Percentiles rank a stretch among this genome's conserved stretches.
phyloP scores from a whole-genome alignment of 495 filamentous ascomycete genomes.

The Aspergillus nanangensis region DNA sequence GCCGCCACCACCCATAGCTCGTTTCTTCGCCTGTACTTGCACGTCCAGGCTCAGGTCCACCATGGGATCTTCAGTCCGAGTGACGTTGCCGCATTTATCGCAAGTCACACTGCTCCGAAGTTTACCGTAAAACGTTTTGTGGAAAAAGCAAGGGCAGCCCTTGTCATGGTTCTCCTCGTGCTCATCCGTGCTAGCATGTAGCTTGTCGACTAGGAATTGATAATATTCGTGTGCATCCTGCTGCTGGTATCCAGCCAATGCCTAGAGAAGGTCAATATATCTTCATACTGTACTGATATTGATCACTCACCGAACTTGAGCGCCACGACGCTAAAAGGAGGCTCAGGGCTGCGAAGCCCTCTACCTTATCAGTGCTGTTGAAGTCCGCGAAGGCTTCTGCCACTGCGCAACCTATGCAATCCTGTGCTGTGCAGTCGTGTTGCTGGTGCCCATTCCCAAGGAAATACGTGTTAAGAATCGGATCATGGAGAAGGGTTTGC shows the following conservation, averaged over 20 bases:
- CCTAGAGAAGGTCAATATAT: constrained; percentile 41
- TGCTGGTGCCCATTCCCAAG: constrained; percentile 77
- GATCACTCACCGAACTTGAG: constrained; percentile 47
- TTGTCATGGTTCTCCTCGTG: constrained; percentile 50
- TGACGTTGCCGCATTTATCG: constrained; percentile 72
- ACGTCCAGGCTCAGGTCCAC: constrained; percentile 82
- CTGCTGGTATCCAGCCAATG: constrained; percentile 86
- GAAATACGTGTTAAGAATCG: constrained; percentile 79
- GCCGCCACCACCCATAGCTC: constrained; percentile 39
- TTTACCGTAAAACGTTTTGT: constrained; percentile 84
- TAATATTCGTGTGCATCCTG: constrained; percentile 96
- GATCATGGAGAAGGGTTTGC: constrained; percentile 84
- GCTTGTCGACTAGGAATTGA: constrained; percentile 82
- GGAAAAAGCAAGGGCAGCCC: constrained; percentile 79
- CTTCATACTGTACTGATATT: not conserved
- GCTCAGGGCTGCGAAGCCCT: constrained; percentile 77
- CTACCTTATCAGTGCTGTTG: constrained; percentile 72
- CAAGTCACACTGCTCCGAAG: constrained; percentile 83
- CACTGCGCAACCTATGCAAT: constrained; percentile 83
- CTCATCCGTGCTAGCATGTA: constrained; percentile 53
- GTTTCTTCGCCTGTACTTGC: constrained; percentile 50
- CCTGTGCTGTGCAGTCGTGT: constrained; percentile 57
- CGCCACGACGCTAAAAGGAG: constrained; percentile 80
- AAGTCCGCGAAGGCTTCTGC: constrained; percentile 91
- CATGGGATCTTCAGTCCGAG: constrained; percentile 75